Evolutionary conservation across 257 asterid genomes (phyloP).

Genomic region (Nicotiana attenuata): DNA sequence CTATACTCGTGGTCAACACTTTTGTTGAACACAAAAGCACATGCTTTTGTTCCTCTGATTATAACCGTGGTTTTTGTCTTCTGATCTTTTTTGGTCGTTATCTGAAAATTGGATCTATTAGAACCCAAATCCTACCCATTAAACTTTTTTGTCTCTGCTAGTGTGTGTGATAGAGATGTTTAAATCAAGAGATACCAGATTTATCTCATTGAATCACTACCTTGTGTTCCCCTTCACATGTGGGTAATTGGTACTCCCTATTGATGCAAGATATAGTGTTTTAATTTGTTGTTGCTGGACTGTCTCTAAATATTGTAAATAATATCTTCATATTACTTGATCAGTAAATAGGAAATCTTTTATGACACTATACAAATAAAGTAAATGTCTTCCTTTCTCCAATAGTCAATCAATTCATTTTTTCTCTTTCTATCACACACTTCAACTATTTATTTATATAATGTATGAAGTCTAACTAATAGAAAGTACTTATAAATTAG

Average conservation of each 20-base stretch:
- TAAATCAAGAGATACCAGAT: neutral
- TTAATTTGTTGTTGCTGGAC: too few species aligned
- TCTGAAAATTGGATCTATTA: neutral
- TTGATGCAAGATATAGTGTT: too few species aligned
- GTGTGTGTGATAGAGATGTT: neutral
- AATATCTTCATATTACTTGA: too few species aligned
- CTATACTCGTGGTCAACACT: neutral
- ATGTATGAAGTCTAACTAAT: too few species aligned
- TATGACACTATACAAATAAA: too few species aligned
- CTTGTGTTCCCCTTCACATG: neutral
- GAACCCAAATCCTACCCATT: neutral
- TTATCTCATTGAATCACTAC: neutral
- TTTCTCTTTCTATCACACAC: too few species aligned
- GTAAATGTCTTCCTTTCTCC: too few species aligned
- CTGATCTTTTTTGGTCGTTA: neutral
- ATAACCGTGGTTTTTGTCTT: neutral
- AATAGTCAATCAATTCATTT: too few species aligned
- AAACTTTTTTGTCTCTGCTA: neutral
- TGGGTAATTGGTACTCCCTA: neutral
- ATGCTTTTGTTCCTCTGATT: slow-evolving; percentile 5
- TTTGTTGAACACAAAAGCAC: neutral
- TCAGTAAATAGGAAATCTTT: too few species aligned
- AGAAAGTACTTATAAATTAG: too few species aligned
- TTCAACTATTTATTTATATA: too few species aligned
- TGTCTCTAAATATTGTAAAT: too few species aligned